phyloP scores from a whole-genome alignment of 1,284 basidiomycete species.

The Ustilago shanxiensis region DNA sequence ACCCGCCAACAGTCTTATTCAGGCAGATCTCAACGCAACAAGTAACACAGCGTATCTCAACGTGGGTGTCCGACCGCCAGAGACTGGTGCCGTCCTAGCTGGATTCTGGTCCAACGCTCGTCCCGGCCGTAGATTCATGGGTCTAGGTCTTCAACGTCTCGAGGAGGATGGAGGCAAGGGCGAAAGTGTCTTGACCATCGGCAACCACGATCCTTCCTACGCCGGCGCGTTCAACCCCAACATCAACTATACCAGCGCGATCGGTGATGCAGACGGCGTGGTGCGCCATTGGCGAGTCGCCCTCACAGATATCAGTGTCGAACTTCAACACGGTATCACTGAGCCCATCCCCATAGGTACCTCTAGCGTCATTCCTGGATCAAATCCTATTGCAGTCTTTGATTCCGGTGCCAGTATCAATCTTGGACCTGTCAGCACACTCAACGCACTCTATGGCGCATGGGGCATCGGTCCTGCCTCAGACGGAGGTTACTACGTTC shows the following conservation, averaged over 20 bases:
- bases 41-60: conserved; percentile 45
- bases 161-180: conserved; percentile 62
- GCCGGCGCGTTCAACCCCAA: conserved; percentile 33
- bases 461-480: conserved; percentile 58
- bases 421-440: conserved; percentile 46
- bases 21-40: conserved; percentile 49
- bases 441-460: conserved; percentile 64
- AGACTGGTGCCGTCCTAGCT: conserved; percentile 55
- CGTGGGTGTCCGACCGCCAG: conserved; percentile 26
- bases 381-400: conserved; percentile 53
- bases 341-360: conserved; percentile 44
- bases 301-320: conserved; percentile 48
- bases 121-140: conserved; percentile 52
- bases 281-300: conserved; percentile 55
- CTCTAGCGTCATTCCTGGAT: conserved; percentile 36
- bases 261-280: conserved; percentile 54
- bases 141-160: conserved; percentile 59
- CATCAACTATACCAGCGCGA: conserved; percentile 44
- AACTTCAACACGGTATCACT: conserved; percentile 37
- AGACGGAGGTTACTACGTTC: conserved; percentile 62
- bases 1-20: conserved; percentile 60
- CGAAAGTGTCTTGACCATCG: conserved; percentile 58
- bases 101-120: conserved; percentile 56
- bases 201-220: conserved; percentile 56
- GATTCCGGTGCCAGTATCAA: conserved; percentile 59